These are phyloP conservation scores for Spongospora subterranea DNA, from an alignment of 208 protist genomes.

Conservation along the genomic window DNA sequence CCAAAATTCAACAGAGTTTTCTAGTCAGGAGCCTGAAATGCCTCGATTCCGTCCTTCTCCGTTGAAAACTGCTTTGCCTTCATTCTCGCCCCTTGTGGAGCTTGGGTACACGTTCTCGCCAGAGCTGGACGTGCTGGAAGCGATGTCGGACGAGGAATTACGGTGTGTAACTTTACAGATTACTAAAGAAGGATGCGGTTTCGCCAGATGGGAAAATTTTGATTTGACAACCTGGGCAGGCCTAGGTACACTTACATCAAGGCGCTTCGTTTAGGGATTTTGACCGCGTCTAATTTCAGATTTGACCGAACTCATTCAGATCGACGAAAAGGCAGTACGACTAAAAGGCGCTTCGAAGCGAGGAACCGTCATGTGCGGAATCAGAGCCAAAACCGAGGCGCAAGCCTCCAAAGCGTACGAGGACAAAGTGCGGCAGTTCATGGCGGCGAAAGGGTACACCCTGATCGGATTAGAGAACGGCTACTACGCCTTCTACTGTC, in stretches of 20 bases:
- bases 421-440: conserved; percentile 8
- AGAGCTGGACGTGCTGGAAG: neutral
- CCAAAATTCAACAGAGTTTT: too few relatives aligned
- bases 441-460: conserved; percentile 24
- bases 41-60: too few relatives aligned
- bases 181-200: neutral
- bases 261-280: neutral
- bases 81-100: neutral
- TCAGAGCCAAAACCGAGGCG: conserved; percentile 19
- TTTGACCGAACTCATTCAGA: conserved; percentile 36
- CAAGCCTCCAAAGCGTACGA: conserved; percentile 27
- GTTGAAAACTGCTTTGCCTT: neutral
- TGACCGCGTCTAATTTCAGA: neutral
- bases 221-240: neutral
- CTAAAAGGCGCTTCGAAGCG: neutral
- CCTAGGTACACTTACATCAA: neutral
- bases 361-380: neutral
- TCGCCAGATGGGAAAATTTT: neutral
- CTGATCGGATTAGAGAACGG: conserved; percentile 3
- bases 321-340: neutral
- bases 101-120: neutral
- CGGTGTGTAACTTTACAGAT: conserved; percentile 1
- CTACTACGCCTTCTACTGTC: conserved; percentile 18
- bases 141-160: conserved; percentile 5
- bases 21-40: too few relatives aligned